Conservation (phyloP, 345 rosid genomes). For the Hibiscus mutabilis region DNA sequence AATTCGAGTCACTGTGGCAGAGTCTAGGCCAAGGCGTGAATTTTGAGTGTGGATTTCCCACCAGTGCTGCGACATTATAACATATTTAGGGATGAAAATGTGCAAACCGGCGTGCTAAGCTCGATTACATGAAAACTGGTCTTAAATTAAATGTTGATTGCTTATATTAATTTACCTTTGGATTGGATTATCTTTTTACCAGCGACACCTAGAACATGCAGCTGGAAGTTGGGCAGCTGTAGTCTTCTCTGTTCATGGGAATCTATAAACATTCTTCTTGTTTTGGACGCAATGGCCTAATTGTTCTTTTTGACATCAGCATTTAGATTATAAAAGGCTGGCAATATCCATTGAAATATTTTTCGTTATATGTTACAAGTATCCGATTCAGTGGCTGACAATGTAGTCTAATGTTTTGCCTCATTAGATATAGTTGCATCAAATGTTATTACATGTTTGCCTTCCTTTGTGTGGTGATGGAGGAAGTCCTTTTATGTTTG, state of each 20-base stretch:
- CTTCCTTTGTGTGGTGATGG: neutral
- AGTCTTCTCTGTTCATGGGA: neutral
- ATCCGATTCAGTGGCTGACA: no score
- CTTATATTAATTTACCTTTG: neutral
- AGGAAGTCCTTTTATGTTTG: neutral
- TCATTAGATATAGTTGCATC: neutral
- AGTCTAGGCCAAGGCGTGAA: conserved; percentile 72
- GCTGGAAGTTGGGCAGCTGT: neutral
- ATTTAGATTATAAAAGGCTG: neutral
- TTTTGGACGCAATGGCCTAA: neutral
- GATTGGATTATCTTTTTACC: neutral
- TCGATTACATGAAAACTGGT: neutral
- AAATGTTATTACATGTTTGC: conserved; percentile 18
- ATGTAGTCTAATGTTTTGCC: conserved; percentile 1
- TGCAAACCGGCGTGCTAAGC: neutral
- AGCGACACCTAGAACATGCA: conserved; percentile 12
- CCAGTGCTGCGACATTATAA: neutral
- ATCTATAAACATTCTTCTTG: conserved; percentile 2
- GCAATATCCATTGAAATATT: conserved; percentile 1
- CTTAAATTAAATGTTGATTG: neutral
- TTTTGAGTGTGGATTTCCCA: conserved; percentile 38
- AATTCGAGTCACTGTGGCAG: conserved; percentile 84
- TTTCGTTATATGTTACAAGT: conserved; percentile 8
- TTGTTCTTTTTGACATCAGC: conserved; percentile 5
- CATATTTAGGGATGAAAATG: neutral